phyloP scores from a whole-genome alignment of 2,329 filamentous ascomycete species.

The Cercospora canescens region DNA sequence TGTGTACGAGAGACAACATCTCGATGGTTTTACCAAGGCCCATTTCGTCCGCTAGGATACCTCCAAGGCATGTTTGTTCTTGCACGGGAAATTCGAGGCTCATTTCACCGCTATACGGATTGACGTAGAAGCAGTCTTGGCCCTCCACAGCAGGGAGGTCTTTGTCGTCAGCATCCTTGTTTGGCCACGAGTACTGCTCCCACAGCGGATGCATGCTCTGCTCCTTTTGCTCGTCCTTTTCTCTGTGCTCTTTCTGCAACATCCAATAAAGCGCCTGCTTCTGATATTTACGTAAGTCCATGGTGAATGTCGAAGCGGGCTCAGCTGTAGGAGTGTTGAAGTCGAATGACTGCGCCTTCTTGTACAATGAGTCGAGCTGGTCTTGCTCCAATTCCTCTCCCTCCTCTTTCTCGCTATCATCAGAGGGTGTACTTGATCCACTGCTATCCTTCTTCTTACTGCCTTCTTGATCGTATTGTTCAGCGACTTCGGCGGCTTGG shows the following conservation, averaged over 20 bases:
- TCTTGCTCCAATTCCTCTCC: constrained; percentile 91
- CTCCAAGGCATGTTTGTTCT: constrained; percentile 91
- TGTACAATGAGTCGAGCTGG: constrained; percentile 90
- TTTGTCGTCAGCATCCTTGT: constrained; percentile 82
- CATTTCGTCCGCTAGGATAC: constrained; percentile 96
- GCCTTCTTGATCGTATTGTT: constrained; percentile 64
- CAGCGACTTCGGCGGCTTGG: constrained; percentile 82
- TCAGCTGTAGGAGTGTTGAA: constrained; percentile 87
- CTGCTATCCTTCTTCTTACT: constrained; percentile 52
- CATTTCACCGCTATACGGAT: constrained; percentile 93
- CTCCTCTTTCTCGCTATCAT: constrained; percentile 64
- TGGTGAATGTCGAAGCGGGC: constrained; percentile 75
- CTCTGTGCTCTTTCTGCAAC: constrained; percentile 85
- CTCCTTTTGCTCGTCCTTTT: constrained; percentile 65
- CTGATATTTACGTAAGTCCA: constrained; percentile 88
- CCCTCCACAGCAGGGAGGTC: constrained; percentile 65
- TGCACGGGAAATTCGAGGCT: constrained; percentile 89
- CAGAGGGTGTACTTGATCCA: constrained; percentile 58
- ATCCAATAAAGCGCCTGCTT: constrained; percentile 97
- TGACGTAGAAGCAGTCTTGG: constrained; percentile 83
- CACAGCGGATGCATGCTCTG: constrained; percentile 93
- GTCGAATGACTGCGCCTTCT: constrained; percentile 95
- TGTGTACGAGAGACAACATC: constrained; percentile 91
- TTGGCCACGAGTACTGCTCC: constrained; percentile 93
- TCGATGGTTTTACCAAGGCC: constrained; percentile 97